Base-by-base conservation (phyloP, 176 grass and related monocot species). In the Leersia perrieri region DNA sequence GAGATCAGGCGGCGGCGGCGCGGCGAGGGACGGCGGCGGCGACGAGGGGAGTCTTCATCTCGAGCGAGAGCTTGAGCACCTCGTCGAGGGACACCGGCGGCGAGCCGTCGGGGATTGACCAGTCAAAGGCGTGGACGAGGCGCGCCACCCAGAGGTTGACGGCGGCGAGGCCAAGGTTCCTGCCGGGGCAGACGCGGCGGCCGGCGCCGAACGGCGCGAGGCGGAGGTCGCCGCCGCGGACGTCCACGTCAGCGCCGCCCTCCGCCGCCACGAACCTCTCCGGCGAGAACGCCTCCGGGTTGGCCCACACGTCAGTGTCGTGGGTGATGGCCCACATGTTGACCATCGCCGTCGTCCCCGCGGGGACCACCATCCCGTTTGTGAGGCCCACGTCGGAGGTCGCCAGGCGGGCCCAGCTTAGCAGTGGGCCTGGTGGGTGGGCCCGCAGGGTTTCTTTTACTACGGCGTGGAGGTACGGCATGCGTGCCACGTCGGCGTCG, bases 261-360 rank as follows among this genome's bases (percentile, higher is more conserved):
- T 82, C 88, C 0, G 86, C 20, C 5, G 38, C 67, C 7, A 93
- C 14, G 80, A 97, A 97, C 0, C 90, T 79, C 69, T 78, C 80
- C 0, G 94, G 94, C 4, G n/a, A 0, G 78, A 93, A 97, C 26
- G 75, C 36, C 1, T 80, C 80, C 11, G 90, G 74, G 18, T 76
- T 23, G 35, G 83, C 33, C 94, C 94, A 97, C 2, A 97, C 64
- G n/a, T 30, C 72, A 2, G 80, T 62, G 66, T 97, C 86, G 72
- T 93, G 90, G 30, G 94, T 85, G 68, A 97, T 97, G 76, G 94
- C 88, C 83, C 86, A 97, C 94, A 97, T 97, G 80, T 97, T 97
- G 9, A 97, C 86, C 94, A 97, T 93, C 27, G 90, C 86, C 10
- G 94, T 97, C 0, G 90, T 97, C 25, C 90, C 90, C 34, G 80